Base-by-base conservation (phyloP, 2,329 filamentous ascomycete species). In the Metarhizium album region DNA sequence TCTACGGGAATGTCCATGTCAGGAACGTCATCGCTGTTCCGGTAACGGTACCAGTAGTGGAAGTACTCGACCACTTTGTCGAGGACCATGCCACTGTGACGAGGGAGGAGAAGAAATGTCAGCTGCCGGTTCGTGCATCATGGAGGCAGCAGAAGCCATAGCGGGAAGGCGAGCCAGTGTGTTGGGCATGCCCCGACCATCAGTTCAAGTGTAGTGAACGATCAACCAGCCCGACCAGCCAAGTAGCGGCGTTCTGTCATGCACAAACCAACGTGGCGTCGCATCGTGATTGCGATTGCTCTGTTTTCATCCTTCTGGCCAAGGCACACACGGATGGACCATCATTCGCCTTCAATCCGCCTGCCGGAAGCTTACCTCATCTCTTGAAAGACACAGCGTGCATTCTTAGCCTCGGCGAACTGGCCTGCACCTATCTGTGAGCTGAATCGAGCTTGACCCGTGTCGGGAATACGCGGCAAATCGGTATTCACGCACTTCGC, bases 41-140 rank as follows among this genome's bases (percentile, higher is more conserved):
- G 76, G 67, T 87, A 77, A 60, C 83, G 84, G 67, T 89, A 83
- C 72, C 86, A 86, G 71, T 90, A 90, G 64, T 89, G 86, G 55
- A 90, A 83, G 68, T 90, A 91, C 68, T 90, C 85, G 65, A 83
- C 86, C 31, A 90, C 82, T 64, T 88, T 89, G 65, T 90, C 86
- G 2, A 91, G 79, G 5, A 90, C 79, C 49, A 84, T 72, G 56
- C 81, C 84, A 67, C 85, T 90, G 64, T 58, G 31, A 50, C 43
- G n/a, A 6, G n/a, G 45, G 46, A 51, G 48, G n/a, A n/a, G n/a
- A 45, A 46, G n/a, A 42, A 43, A 40, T 5, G 46, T 52, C 49
- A 53, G 52, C 47, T 52, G 52, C 52, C 38, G 18, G 29, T 31
- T 50, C 47, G 29, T 29, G 24, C 24, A 50, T 37, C 42, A 49